phyloP scores from a whole-genome alignment of 495 filamentous ascomycete genomes.

The Podospora fimiseda region DNA sequence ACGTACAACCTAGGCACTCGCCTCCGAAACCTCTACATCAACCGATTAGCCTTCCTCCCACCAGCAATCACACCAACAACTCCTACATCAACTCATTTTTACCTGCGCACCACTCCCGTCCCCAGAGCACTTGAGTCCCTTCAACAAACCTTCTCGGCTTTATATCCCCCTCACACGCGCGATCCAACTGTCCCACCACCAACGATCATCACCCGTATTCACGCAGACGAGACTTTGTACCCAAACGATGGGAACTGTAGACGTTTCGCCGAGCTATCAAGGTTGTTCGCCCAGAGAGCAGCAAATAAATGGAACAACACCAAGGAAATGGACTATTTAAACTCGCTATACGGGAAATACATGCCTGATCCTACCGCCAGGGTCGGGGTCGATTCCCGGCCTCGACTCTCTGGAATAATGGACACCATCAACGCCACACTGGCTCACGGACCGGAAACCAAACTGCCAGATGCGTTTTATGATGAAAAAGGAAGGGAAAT shows the following conservation, averaged over 20 bases:
- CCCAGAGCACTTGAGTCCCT: slow-evolving; percentile 80
- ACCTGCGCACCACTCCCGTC: slow-evolving; percentile 79
- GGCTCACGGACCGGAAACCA: slow-evolving; percentile 74
- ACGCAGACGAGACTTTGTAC: slow-evolving; percentile 82
- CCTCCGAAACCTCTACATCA: slow-evolving; percentile 76
- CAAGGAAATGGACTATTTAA: slow-evolving; percentile 80
- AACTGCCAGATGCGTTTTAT: slow-evolving; percentile 81
- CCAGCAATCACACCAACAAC: slow-evolving; percentile 46
- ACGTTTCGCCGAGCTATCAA: slow-evolving; percentile 71
- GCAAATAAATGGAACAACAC: slow-evolving; percentile 77
- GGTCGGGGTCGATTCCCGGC: slow-evolving; percentile 78
- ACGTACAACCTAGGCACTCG: slow-evolving; percentile 76
- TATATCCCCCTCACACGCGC: slow-evolving; percentile 73
- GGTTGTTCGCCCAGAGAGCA: slow-evolving; percentile 75
- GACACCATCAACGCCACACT: slow-evolving; percentile 86
- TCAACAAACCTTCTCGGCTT: slow-evolving; percentile 81
- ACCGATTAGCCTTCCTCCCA: slow-evolving; percentile 82
- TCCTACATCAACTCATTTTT: slow-evolving; percentile 54
- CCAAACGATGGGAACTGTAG: slow-evolving; percentile 85
- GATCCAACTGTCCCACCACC: slow-evolving; percentile 57
- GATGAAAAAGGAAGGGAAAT: slow-evolving; percentile 62
- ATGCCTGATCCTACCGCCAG: slow-evolving; percentile 66
- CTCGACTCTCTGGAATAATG: slow-evolving; percentile 82
- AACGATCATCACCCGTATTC: slow-evolving; percentile 65
- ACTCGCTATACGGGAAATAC: slow-evolving; percentile 67